Base-by-base conservation (phyloP, 1,284 basidiomycete genomes). In the Phellopilus nigrolimitatus region DNA sequence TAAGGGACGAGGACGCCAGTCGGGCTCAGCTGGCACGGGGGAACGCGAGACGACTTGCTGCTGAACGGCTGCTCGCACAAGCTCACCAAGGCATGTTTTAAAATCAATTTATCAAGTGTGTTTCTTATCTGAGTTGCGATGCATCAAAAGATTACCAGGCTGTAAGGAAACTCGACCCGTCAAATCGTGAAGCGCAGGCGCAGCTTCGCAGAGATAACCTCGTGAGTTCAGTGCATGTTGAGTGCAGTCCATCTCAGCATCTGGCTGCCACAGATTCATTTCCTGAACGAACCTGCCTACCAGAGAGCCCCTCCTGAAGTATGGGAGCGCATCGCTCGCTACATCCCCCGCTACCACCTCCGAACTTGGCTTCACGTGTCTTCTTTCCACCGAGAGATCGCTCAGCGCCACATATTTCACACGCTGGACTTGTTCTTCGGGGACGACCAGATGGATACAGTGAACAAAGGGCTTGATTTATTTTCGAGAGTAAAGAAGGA, bases 341-440 rank as follows among this genome's bases (percentile, higher is more conserved):
- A 76, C 56, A 79, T 78, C 31, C 80, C 82, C 7, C 74, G 81
- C 4, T 78, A 80, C 56, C 76, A 82, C 61, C 75, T 85, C 21
- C 75, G 82, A 17, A 75, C 74, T 9, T 85, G 81, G 81, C 71
- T 83, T 33, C 81, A 71, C 50, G 71, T 84, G 27, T 83, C 81
- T 3, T 66, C 75, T 0, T 82, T 81, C 60, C 77, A 82, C 59
- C 71, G 79, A 33, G 75, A 79, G 56, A 81, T 84, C 42, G 81
- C 81, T 17, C 69, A 75, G 13, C 74, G 77, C 21, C 71, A 74
- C 57, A 79, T 84, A 49, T 84, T 84, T 64, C 79, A 74, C 56
- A 80, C 80, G 0, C 64, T 83, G 36, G 80, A 84, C 61, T 64
- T 84, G 30, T 79, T 82, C 62, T 80, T 84, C 55, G 76, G 78